Percentiles rank a stretch among this genome's conserved stretches.
These are phyloP conservation scores for Arabidopsis arenosa DNA, from an alignment of 345 rosid species.

Conservation along the genomic window DNA sequence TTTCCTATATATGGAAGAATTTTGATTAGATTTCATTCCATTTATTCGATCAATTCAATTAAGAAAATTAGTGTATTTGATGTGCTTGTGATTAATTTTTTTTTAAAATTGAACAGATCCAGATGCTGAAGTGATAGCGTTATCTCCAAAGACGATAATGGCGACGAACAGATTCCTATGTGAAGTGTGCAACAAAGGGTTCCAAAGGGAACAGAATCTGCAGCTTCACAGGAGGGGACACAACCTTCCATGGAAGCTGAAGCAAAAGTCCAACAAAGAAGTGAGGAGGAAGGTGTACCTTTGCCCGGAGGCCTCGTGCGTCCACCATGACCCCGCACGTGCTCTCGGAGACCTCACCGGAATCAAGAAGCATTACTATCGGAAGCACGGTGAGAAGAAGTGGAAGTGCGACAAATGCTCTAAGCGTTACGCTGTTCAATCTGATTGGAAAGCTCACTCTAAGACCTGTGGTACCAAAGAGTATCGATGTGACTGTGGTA, in stretches of 20 bases:
- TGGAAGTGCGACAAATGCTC: slow-evolving; percentile 88
- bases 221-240: slow-evolving; percentile 92
- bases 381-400: slow-evolving; percentile 81
- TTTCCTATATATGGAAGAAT: not conserved
- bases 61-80: slow-evolving; percentile 7
- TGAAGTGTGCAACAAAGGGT: slow-evolving; percentile 88
- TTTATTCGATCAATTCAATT: not conserved
- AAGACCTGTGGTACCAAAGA: slow-evolving; percentile 73
- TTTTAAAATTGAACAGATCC: slow-evolving; percentile 56
- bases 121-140: slow-evolving; percentile 84
- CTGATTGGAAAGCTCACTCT: slow-evolving; percentile 92
- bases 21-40: not conserved
- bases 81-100: slow-evolving; percentile 8
- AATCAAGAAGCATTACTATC: slow-evolving; percentile 72
- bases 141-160: slow-evolving; percentile 83
- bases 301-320: slow-evolving; percentile 85
- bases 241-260: slow-evolving; percentile 83
- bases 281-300: slow-evolving; percentile 75
- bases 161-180: slow-evolving; percentile 82
- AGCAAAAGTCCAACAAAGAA: slow-evolving; percentile 72
- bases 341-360: slow-evolving; percentile 90
- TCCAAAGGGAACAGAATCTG: slow-evolving; percentile 80
- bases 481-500: slow-evolving; percentile 82
- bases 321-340: slow-evolving; percentile 81
- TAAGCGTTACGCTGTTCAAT: slow-evolving; percentile 75